Conservation (phyloP, 768 basidiomycete genomes). For the Galerina sulciceps region DNA sequence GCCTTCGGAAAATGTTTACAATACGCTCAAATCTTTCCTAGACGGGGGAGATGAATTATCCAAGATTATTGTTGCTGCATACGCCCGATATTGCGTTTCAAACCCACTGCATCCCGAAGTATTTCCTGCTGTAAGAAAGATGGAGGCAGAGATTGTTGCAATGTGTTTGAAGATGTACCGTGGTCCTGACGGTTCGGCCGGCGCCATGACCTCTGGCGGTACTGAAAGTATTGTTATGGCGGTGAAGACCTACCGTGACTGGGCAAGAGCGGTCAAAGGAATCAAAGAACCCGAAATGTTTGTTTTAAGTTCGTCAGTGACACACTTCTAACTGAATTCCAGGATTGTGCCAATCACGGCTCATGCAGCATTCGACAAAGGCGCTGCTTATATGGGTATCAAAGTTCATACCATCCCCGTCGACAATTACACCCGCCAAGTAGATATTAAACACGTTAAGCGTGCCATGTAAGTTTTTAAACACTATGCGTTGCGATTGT, state of each 20-base stretch:
- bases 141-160: constrained; percentile 94
- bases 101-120: constrained; percentile 94
- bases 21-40: constrained; percentile 27
- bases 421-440: constrained; percentile 75
- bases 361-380: constrained; percentile 97
- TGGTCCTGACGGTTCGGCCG: constrained; percentile 85
- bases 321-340: not conserved
- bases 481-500: not conserved
- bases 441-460: constrained; percentile 73
- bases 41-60: constrained; percentile 86
- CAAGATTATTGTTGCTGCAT: constrained; percentile 79
- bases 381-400: constrained; percentile 83
- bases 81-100: constrained; percentile 80
- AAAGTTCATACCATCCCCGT: constrained; percentile 90
- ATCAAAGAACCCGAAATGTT: constrained; percentile 94
- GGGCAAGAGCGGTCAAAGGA: constrained; percentile 84
- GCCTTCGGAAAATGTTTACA: not conserved
- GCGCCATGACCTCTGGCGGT: constrained; percentile 93
- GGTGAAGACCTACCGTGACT: constrained; percentile 92
- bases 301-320: not conserved
- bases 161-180: constrained; percentile 89
- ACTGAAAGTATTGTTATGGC: constrained; percentile 98
- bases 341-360: constrained; percentile 86
- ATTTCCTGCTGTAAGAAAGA: constrained; percentile 91
- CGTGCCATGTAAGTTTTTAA: constrained; percentile 78